Conservation (phyloP, 2,329 filamentous ascomycete genomes). For the Fusarium neocosmosporiellum region DNA sequence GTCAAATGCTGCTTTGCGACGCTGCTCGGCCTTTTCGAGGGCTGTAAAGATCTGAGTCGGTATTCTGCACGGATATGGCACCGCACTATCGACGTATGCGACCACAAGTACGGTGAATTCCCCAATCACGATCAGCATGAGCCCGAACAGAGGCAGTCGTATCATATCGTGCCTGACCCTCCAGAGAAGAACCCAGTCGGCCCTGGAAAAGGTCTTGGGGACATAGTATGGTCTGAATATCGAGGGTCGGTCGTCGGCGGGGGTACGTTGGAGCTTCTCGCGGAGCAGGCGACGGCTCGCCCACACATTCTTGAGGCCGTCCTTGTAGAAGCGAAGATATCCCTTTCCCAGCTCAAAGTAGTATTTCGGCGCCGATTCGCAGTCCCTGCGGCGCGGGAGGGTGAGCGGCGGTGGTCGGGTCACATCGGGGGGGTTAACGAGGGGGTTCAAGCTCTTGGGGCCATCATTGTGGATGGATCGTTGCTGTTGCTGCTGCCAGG, state of each 20-base stretch:
- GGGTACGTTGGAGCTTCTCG: constrained; percentile 54
- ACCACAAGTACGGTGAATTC: constrained; percentile 89
- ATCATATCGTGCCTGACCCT: constrained; percentile 78
- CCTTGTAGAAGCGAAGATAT: constrained; percentile 89
- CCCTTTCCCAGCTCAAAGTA: constrained; percentile 75
- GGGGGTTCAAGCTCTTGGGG: constrained; percentile 47
- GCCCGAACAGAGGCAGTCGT: constrained; percentile 81
- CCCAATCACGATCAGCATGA: constrained; percentile 82
- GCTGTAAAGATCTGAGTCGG: constrained; percentile 76
- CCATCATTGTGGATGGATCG: constrained; percentile 43
- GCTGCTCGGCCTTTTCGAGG: constrained; percentile 64
- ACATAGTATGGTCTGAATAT: constrained; percentile 49
- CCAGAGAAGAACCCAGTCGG: constrained; percentile 76
- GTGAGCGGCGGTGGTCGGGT: constrained; percentile 78
- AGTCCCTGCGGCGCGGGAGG: constrained; percentile 65
- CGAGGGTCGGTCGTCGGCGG: constrained; percentile 66
- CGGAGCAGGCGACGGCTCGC: constrained; percentile 69
- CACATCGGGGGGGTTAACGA: constrained; percentile 76
- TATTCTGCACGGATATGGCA: constrained; percentile 86
- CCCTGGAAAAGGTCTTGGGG: constrained; percentile 62
- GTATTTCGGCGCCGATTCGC: constrained; percentile 55
- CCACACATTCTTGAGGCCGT: constrained; percentile 80
- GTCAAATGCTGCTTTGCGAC: constrained; percentile 62
- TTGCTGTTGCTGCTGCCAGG: constrained; percentile 17
- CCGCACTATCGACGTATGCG: constrained; percentile 73